Conservation (phyloP, 306 rosid genomes). For the Sicyos baderoa region DNA sequence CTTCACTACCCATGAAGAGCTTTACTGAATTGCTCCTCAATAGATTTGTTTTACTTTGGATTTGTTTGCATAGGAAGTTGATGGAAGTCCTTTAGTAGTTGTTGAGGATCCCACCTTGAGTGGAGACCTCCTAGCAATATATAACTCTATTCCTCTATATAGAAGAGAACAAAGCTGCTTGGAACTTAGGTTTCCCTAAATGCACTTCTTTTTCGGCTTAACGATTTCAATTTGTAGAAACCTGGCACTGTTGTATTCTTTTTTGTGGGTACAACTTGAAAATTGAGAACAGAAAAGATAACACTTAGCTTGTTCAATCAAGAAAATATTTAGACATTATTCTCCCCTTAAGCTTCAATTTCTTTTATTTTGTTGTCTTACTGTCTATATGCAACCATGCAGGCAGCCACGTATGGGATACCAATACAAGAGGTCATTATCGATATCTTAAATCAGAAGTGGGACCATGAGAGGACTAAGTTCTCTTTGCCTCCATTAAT, state of each 20-base stretch:
- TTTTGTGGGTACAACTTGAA: not conserved
- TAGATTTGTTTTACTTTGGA: not conserved
- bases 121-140: too few relatives aligned
- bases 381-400: constrained; percentile 15
- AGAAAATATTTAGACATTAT: not conserved
- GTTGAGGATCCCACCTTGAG: too few relatives aligned
- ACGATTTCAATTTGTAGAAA: not conserved
- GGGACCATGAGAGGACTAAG: constrained; percentile 82
- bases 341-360: constrained; percentile 13
- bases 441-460: constrained; percentile 57
- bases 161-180: too few relatives aligned
- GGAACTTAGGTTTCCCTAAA: not conserved
- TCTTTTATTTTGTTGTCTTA: constrained; percentile 19
- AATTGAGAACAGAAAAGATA: not conserved
- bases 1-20: not conserved
- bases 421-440: constrained; percentile 51
- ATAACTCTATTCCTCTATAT: too few relatives aligned
- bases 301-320: not conserved
- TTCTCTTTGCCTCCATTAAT: constrained; percentile 91
- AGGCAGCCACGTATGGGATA: constrained; percentile 46
- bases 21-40: not conserved
- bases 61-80: not conserved
- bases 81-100: not conserved
- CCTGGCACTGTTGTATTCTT: not conserved
- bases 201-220: not conserved